Conservation (phyloP, 768 basidiomycete species). For the Podaxis pistillaris region DNA sequence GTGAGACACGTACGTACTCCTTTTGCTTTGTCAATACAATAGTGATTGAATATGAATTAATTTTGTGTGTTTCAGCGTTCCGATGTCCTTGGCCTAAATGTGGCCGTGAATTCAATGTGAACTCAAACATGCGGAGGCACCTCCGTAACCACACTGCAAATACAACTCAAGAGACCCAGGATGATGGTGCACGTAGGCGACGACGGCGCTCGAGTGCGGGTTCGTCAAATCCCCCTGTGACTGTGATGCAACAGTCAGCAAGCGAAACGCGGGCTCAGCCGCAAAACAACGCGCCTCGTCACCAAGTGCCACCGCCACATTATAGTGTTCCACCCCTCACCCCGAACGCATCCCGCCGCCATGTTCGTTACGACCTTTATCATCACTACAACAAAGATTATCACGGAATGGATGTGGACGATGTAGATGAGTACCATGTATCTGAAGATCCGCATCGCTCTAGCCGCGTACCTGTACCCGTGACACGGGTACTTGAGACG, state of each 20-base stretch:
- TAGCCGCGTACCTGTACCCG: neutral
- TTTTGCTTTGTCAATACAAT: slow-evolving; percentile 1
- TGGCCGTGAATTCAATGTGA: slow-evolving; percentile 78
- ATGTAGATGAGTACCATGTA: slow-evolving; percentile 22
- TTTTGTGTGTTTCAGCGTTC: slow-evolving; percentile 48
- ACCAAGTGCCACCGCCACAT: slow-evolving; percentile 6
- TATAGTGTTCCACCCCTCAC: slow-evolving; percentile 1
- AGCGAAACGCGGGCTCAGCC: neutral
- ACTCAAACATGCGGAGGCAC: slow-evolving; percentile 83
- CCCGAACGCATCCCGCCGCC: slow-evolving; percentile 1
- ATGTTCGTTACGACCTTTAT: slow-evolving; percentile 1
- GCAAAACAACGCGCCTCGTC: neutral
- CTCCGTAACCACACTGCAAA: slow-evolving; percentile 61
- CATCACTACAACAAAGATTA: slow-evolving; percentile 16
- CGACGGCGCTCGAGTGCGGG: slow-evolving; percentile 18
- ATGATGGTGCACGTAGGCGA: slow-evolving; percentile 27
- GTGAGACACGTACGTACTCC: slow-evolving; percentile 57
- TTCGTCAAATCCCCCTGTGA: neutral
- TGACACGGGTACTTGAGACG: neutral
- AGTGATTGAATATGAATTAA: slow-evolving; percentile 2
- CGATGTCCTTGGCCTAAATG: slow-evolving; percentile 73
- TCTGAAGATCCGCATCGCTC: slow-evolving; percentile 17
- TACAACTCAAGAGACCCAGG: slow-evolving; percentile 28
- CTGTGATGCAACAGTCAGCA: slow-evolving; percentile 4
- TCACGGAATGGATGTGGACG: slow-evolving; percentile 21